phyloP scores from a whole-genome alignment of 192 early-diverging fungal genomes.

The Chytriomyces sp. region DNA sequence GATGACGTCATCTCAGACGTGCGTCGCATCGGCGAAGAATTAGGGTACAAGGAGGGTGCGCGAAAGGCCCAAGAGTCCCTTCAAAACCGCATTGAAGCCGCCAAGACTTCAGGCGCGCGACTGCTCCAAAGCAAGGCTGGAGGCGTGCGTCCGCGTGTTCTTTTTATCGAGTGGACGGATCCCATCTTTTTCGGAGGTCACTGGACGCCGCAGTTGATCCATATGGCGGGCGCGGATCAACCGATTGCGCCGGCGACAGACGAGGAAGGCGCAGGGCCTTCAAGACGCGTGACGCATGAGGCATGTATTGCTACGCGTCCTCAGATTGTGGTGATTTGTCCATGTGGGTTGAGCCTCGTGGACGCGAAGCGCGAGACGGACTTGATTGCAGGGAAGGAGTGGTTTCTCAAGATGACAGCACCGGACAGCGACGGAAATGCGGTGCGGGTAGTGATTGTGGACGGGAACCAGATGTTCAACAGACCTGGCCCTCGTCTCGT shows the following conservation, averaged over 20 bases:
- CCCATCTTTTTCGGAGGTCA: slow-evolving; percentile 56
- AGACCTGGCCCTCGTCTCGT: slow-evolving; percentile 58
- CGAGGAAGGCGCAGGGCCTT: slow-evolving; percentile 40
- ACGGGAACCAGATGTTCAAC: slow-evolving; percentile 65
- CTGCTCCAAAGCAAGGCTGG: slow-evolving; percentile 17
- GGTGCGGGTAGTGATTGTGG: slow-evolving; percentile 47
- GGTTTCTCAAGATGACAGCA: slow-evolving; percentile 32
- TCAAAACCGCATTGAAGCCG: slow-evolving; percentile 30
- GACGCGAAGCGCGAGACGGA: slow-evolving; percentile 40
- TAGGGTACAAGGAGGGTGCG: slow-evolving; percentile 34
- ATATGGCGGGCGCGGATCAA: slow-evolving; percentile 52
- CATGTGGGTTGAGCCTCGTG: slow-evolving; percentile 54
- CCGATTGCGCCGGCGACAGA: slow-evolving; percentile 36
- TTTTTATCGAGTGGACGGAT: slow-evolving; percentile 58
- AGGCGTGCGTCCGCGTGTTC: slow-evolving; percentile 36
- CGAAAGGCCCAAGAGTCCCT: slow-evolving; percentile 14
- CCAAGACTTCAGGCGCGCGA: slow-evolving; percentile 4
- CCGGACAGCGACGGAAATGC: not conserved
- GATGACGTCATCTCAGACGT: slow-evolving; percentile 52
- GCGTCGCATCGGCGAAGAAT: slow-evolving; percentile 42
- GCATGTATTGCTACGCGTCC: slow-evolving; percentile 36
- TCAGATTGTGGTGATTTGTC: slow-evolving; percentile 48
- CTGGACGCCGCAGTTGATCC: slow-evolving; percentile 50
- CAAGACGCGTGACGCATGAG: slow-evolving; percentile 29
- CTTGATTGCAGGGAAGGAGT: slow-evolving; percentile 27